phyloP scores from a whole-genome alignment of 306 rosid species.

The Ochetophila trinervis region DNA sequence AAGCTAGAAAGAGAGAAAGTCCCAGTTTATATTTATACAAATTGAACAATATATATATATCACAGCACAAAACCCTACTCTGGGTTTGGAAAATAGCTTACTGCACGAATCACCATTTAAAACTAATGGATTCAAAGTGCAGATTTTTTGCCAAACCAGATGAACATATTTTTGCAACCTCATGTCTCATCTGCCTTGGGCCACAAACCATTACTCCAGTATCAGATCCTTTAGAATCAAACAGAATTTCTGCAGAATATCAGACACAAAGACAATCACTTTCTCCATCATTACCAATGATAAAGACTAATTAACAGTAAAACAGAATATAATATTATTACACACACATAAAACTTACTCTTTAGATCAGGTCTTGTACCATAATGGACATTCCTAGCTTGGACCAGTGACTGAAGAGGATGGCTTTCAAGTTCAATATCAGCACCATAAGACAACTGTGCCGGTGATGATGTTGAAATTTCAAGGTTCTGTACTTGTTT shows the following conservation, averaged over 20 bases:
- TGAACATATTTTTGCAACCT: conserved; percentile 49
- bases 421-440: conserved; percentile 44
- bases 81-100: background rate
- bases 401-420: conserved; percentile 30
- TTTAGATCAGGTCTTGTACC: conserved; percentile 43
- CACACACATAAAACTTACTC: conserved; percentile 20
- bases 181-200: conserved; percentile 48
- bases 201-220: conserved; percentile 51
- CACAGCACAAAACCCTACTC: background rate
- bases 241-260: conserved; percentile 33
- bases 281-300: no score
- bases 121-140: conserved; percentile 51
- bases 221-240: conserved; percentile 38
- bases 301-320: background rate
- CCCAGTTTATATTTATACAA: no score
- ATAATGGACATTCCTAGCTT: conserved; percentile 38
- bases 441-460: conserved; percentile 17
- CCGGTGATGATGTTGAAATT: conserved; percentile 16
- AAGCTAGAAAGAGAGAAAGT: no score
- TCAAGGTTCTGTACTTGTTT: conserved; percentile 24
- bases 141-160: conserved; percentile 37
- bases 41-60: background rate
- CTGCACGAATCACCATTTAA: conserved; percentile 28
- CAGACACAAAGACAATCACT: background rate
- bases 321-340: background rate